Evolutionary conservation across 2,329 filamentous ascomycete species (phyloP).

Genomic region (Aschersonia sp.): DNA sequence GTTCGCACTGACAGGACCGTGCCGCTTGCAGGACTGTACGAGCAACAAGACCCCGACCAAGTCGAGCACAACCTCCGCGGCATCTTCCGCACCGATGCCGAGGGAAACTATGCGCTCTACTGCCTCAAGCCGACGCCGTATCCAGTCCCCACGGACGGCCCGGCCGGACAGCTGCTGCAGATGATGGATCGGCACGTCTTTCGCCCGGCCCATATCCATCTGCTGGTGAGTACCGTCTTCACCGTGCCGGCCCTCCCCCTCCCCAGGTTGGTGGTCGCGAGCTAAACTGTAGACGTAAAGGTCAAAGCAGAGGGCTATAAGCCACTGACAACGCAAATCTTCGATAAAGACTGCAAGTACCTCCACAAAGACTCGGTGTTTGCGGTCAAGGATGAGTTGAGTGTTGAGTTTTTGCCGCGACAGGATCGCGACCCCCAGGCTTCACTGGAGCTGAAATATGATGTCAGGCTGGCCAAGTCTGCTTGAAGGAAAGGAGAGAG

Average conservation of each 20-base stretch:
- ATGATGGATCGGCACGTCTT: slow-evolving; percentile 41
- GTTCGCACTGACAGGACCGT: background rate
- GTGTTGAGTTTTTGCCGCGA: slow-evolving; percentile 24
- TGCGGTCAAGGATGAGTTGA: slow-evolving; percentile 36
- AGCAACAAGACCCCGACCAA: slow-evolving; percentile 60
- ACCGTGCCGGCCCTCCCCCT: too few relatives aligned
- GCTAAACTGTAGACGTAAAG: slow-evolving; percentile 5
- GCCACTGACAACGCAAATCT: slow-evolving; percentile 59
- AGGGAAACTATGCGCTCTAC: slow-evolving; percentile 49
- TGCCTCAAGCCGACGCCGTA: slow-evolving; percentile 45
- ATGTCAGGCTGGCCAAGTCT: slow-evolving; percentile 31
- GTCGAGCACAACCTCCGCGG: slow-evolving; percentile 62
- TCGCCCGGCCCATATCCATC: slow-evolving; percentile 45
- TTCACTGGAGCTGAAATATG: slow-evolving; percentile 43
- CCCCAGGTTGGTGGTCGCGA: too few relatives aligned
- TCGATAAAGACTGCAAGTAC: slow-evolving; percentile 51
- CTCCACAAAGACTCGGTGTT: slow-evolving; percentile 38
- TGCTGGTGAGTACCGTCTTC: slow-evolving; percentile 25
- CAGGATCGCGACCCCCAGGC: slow-evolving; percentile 27
- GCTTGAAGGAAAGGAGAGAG: background rate
- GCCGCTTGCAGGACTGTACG: slow-evolving; percentile 29
- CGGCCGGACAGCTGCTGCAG: slow-evolving; percentile 33
- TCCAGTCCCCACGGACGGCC: slow-evolving; percentile 34
- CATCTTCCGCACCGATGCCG: slow-evolving; percentile 50
- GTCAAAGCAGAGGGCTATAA: slow-evolving; percentile 43